Percentiles rank a stretch among this genome's conserved stretches.
Conservation (phyloP, 345 rosid species). For the Iberis pinnata region DNA sequence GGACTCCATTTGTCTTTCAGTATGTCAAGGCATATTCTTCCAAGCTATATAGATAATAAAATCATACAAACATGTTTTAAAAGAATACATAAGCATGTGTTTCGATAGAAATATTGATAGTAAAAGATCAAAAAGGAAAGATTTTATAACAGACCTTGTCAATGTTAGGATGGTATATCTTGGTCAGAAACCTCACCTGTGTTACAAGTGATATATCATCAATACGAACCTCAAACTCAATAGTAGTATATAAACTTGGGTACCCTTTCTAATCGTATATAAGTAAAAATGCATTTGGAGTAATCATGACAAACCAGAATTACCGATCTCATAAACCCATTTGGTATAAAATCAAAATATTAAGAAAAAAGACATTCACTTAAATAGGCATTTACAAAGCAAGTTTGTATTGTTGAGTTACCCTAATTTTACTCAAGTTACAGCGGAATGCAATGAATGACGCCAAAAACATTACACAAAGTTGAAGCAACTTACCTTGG, state of each 20-base stretch:
- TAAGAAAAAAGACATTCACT: background rate
- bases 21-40: conserved; percentile 97
- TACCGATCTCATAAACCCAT: background rate
- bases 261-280: background rate
- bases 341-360: background rate
- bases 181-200: conserved; percentile 98
- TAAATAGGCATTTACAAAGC: background rate
- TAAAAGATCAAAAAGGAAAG: background rate
- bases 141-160: conserved; percentile 62
- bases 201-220: conserved; percentile 17
- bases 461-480: background rate
- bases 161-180: conserved; percentile 95
- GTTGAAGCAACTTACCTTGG: conserved; percentile 50
- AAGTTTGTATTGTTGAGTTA: background rate
- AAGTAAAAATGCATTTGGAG: background rate
- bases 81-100: conserved; percentile 8
- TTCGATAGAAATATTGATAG: background rate
- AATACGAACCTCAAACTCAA: background rate
- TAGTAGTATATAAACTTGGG: background rate
- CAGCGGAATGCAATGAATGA: background rate
- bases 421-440: background rate
- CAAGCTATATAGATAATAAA: conserved; percentile 50
- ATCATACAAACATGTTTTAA: background rate
- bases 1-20: conserved; percentile 99
- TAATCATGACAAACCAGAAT: background rate